Evolutionary conservation across 2,329 filamentous ascomycete genomes (phyloP), one percentile per base, ranked within the genome.

Genomic region (Neofusicoccum sp.): DNA sequence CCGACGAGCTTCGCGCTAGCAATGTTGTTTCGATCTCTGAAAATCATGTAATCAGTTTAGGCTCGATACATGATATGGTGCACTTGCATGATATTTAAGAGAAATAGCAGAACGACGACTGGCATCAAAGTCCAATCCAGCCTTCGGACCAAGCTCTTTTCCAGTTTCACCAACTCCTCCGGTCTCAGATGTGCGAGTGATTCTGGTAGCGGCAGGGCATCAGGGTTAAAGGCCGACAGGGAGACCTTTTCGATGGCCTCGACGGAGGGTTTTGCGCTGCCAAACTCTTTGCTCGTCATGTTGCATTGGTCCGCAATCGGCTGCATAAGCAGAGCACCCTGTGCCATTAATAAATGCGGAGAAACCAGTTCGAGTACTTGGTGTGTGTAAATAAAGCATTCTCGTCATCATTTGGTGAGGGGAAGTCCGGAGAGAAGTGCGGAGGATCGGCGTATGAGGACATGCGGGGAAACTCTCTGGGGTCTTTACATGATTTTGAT

Each of bases 1-100:
- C 71, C 72, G 28, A 71, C 70, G 7, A 76, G 66, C 61, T 73
- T 68, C 3, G 74, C 74, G n/a, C 73, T 71, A 6, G 72, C 73
- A 29, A 76, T 73, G 48, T 75, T 76, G 65, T 76, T 62, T 2
- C 47, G 47, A 37, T 61, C 47, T 44, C 39, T 61, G 39, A 33
- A 12, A 29, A 7, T 36, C n/a, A 45, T 39, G n/a, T 0, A 33
- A 44, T 36, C 14, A 16, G 41, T 22, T 6, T 3, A 28, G 50
- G 45, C 41, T 52, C 9, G 33, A 3, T 8, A 5, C 2, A 3
- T 1, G 12, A 6, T 3, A n/a, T n/a, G 34, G 29, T 16, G 8
- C 31, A 43, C 44, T 12, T 11, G 22, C 37, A 64, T 58, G n/a
- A 61, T 61, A n/a, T 64, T 64, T 2, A 64, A 43, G 4, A 62